phyloP scores from a whole-genome alignment of 805 yeast genomes.

The Pichia ethanolica region DNA sequence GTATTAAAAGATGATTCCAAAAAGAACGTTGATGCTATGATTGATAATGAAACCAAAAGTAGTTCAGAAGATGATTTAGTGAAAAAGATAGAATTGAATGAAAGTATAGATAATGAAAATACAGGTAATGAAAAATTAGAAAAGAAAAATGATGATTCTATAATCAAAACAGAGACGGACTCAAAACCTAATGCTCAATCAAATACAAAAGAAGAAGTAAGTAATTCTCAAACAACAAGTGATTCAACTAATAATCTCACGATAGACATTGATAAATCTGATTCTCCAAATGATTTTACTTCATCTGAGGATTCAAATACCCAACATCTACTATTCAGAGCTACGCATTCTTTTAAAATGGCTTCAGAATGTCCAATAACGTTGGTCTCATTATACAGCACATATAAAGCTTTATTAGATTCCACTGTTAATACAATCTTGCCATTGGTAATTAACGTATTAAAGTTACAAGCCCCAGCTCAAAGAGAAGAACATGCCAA shows the following conservation, averaged over 20 bases:
- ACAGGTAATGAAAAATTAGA: not conserved
- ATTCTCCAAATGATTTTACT: slow-evolving; percentile 35
- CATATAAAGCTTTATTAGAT: slow-evolving; percentile 70
- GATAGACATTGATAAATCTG: not conserved
- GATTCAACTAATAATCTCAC: no score
- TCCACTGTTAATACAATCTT: slow-evolving; percentile 67
- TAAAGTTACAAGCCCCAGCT: slow-evolving; percentile 73
- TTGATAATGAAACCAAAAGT: not conserved
- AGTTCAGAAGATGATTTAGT: not conserved
- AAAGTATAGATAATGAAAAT: not conserved
- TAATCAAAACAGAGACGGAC: not conserved
- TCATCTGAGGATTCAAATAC: slow-evolving; percentile 34
- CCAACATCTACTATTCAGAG: slow-evolving; percentile 46
- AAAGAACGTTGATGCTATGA: slow-evolving; percentile 2
- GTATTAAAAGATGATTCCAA: not conserved
- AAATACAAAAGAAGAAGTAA: no score
- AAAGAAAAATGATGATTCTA: not conserved
- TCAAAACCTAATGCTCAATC: no score
- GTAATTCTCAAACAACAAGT: no score
- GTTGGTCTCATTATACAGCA: slow-evolving; percentile 84
- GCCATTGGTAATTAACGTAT: slow-evolving; percentile 70
- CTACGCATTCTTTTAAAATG: slow-evolving; percentile 81
- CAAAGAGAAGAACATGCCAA: slow-evolving; percentile 61
- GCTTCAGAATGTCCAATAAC: slow-evolving; percentile 96
- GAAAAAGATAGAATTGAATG: not conserved